phyloP scores from a whole-genome alignment of 306 rosid genomes.

The Medicago truncatula region DNA sequence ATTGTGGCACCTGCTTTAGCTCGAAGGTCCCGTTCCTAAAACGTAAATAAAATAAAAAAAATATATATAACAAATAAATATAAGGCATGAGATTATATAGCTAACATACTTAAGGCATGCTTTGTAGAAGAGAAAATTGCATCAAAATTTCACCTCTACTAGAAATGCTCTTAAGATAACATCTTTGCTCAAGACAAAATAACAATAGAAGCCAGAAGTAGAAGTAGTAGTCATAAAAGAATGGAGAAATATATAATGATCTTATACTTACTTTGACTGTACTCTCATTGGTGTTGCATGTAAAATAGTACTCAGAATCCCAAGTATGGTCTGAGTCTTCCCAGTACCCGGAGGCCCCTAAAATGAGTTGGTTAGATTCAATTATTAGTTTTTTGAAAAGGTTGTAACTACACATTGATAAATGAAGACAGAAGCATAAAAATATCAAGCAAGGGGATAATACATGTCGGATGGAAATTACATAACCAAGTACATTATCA shows the following conservation, averaged over 20 bases:
- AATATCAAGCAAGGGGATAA: slow-evolving; percentile 28
- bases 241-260: neutral
- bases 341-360: slow-evolving; percentile 99
- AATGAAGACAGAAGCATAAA: slow-evolving; percentile 25
- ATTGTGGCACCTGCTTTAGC: slow-evolving; percentile 65
- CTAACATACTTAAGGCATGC: slow-evolving; percentile 10
- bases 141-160: slow-evolving; percentile 35
- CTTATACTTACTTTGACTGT: slow-evolving; percentile 67
- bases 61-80: slow-evolving; percentile 3
- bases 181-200: slow-evolving; percentile 33
- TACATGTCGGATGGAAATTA: slow-evolving; percentile 34
- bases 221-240: slow-evolving; percentile 21
- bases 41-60: slow-evolving; percentile 37
- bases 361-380: slow-evolving; percentile 53
- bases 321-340: slow-evolving; percentile 95
- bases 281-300: slow-evolving; percentile 91
- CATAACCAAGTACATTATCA: slow-evolving; percentile 25
- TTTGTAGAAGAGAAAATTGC: slow-evolving; percentile 31
- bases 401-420: slow-evolving; percentile 12
- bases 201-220: slow-evolving; percentile 19
- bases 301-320: slow-evolving; percentile 88
- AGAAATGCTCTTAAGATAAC: slow-evolving; percentile 25
- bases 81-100: slow-evolving; percentile 19
- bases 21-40: slow-evolving; percentile 58
- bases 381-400: slow-evolving; percentile 1